Conservation (phyloP, 192 early-diverging fungal species). For the Entophlyctis luteolus region DNA sequence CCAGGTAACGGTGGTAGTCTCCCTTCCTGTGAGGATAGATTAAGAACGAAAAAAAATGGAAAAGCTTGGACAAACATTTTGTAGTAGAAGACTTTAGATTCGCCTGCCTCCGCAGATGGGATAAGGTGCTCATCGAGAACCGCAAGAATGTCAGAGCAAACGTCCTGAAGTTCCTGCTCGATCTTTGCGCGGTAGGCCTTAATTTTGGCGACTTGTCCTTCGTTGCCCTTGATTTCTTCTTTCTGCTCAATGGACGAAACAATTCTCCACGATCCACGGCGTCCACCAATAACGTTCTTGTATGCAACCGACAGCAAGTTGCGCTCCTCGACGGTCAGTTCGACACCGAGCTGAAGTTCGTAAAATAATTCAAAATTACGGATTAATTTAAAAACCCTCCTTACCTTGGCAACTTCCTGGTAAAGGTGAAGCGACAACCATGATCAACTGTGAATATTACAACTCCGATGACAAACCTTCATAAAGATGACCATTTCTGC, state of each 20-base stretch:
- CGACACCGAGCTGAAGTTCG: slow-evolving; percentile 81
- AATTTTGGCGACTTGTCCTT: slow-evolving; percentile 85
- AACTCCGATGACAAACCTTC: slow-evolving; percentile 58
- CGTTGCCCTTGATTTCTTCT: slow-evolving; percentile 93
- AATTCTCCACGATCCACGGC: slow-evolving; percentile 98
- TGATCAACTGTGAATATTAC: too few relatives aligned
- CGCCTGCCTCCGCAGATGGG: slow-evolving; percentile 83
- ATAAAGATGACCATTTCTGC: slow-evolving; percentile 83
- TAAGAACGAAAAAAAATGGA: too few relatives aligned
- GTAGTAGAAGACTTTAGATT: slow-evolving; percentile 99
- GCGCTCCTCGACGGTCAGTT: slow-evolving; percentile 96
- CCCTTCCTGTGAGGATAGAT: slow-evolving; percentile 97
- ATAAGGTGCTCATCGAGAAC: slow-evolving; percentile 91
- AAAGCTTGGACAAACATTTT: slow-evolving; percentile 76
- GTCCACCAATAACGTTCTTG: slow-evolving; percentile 99
- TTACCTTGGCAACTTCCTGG: slow-evolving; percentile 82
- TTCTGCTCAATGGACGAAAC: slow-evolving; percentile 99
- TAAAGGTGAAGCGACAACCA: neutral
- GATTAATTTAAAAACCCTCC: too few relatives aligned
- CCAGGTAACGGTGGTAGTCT: slow-evolving; percentile 98
- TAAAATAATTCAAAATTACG: too few relatives aligned
- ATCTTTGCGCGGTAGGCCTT: slow-evolving; percentile 93
- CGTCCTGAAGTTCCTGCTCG: slow-evolving; percentile 88
- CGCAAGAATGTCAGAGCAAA: slow-evolving; percentile 91
- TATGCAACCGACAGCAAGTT: slow-evolving; percentile 98